A percentile compares a stretch with the other conserved stretches of the same genome.
Evolutionary conservation across 768 basidiomycete species (phyloP).

Genomic region (Tulasnella sp.): DNA sequence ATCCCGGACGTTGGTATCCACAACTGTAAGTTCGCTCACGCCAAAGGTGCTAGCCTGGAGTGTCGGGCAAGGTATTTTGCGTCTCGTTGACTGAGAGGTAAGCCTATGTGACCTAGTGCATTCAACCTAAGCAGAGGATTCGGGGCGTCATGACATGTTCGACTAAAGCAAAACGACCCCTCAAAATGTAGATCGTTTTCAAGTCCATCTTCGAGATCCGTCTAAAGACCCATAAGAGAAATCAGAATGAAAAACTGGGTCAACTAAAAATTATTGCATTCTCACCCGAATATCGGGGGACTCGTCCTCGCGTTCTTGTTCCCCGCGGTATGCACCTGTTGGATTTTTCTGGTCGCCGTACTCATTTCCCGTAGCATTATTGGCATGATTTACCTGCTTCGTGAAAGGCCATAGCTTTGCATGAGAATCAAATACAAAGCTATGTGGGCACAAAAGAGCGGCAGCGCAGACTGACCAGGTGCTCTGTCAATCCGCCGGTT

Average conservation of each 20-base stretch:
- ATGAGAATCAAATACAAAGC: too few relatives aligned
- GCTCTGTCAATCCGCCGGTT: too few relatives aligned
- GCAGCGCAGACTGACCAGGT: too few relatives aligned
- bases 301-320: not conserved
- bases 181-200: conserved; percentile 38
- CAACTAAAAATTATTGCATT: not conserved
- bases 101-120: conserved; percentile 44
- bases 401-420: too few relatives aligned
- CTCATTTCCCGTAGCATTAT: too few relatives aligned
- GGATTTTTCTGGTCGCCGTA: too few relatives aligned
- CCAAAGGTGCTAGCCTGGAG: conserved; percentile 44
- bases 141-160: conserved; percentile 37
- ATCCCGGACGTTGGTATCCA: conserved; percentile 48
- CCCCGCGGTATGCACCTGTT: too few relatives aligned
- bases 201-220: conserved; percentile 34
- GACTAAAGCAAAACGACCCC: conserved; percentile 40
- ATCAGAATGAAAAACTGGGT: not conserved
- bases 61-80: conserved; percentile 42
- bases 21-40: conserved; percentile 43
- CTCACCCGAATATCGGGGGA: not conserved
- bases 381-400: too few relatives aligned
- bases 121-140: conserved; percentile 46
- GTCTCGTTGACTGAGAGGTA: conserved; percentile 45
- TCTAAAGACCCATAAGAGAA: not conserved
- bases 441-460: too few relatives aligned